Base-by-base conservation (phyloP, 129 eudicot genomes). In the Flaveria linearis region DNA sequence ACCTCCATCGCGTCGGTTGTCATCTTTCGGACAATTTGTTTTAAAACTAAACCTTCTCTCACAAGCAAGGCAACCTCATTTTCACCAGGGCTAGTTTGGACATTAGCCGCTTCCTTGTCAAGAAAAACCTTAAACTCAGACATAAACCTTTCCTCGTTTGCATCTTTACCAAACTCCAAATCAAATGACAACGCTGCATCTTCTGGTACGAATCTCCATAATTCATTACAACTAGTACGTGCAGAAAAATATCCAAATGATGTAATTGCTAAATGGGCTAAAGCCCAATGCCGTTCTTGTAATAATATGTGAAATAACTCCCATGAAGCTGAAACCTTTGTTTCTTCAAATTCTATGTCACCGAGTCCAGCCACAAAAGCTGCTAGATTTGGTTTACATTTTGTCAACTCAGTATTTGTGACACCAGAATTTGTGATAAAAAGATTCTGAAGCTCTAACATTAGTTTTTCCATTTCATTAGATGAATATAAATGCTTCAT, bases 191-290 rank as follows among this genome's bases (percentile, higher is more conserved):
- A 88, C 43, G 99, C 90, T 8, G 99, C 97, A 69, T 91, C 91
- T 58, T 78, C 85, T 20, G 99, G 99, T 47, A 94, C 87, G 65
- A 87, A 94, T 74, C 96, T 91, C 98, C 98, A 94, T 8, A 94
- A 83, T 72, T 91, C 88, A 36, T 68, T 83, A 75, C 98, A 94
- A 42, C 77, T 69, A 55, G 96, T 91, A 11, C 88, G 94, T 68
- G 93, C 96, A 69, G 99, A 96, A 78, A 94, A 94, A 82, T 87
- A 88, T 70, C 97, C 97, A 62, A 94, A 94, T 56, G 97, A 84
- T 58, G 96, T 66, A 68, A 87, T 72, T 45, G 93, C 86, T 13
- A 91, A 69, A 77, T 91, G 97, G 42, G 86, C 87, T 26, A 90
- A 75, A 43, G 98, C 97, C 98, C 98, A 93, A 73, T 93, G 98